Base-by-base conservation (phyloP, 225 moss, liverwort and hornwort genomes). In the Pseudisothecium myosuroides region DNA sequence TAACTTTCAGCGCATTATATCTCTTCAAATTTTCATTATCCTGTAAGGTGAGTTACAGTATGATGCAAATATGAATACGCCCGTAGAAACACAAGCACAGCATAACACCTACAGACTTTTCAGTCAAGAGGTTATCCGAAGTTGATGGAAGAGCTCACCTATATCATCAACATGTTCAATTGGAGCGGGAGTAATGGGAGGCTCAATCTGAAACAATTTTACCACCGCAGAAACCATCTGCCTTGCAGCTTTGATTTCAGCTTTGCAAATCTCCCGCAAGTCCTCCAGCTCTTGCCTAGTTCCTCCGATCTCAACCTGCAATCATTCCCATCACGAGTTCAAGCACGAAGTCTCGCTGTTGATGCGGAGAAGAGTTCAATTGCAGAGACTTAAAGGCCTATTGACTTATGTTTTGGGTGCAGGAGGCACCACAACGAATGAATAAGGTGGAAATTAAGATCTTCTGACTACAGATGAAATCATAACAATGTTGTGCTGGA, bases 261-360 rank as follows among this genome's bases (percentile, higher is more conserved):
- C 92, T 89, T 95, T 95, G 87, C 96, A 96, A 82, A 96, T 91
- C 83, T 96, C 93, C 63, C 95, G 90, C 50, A 98, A 89, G 85
- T 94, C 95, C 89, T 96, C 97, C 81, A 98, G 89, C 86, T 98
- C 98, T 69, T 88, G 91, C 88, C 97, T 97, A 34, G 96, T 96
- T 78, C 95, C 98, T 86, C 91, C 94, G 73, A 98, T 87, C 89
- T 96, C 94, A 84, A 96, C 92, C 98, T 98, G 94, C 86, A 76
- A 58, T 66, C 39, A 50, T 89, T 89, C n/a, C 58, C 85, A 59
- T 60, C 64, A 54, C 43, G 64, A 63, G n/a, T 84, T 77, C 82
- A 82, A 81, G 64, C 54, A 56, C n/a, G 75, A 59, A 47, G 50
- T 65, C 68, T 58, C 17, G 26, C 59, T 45, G 80, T 66, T 39